A percentile compares a stretch with the other conserved stretches of the same genome.
Evolutionary conservation across 495 filamentous ascomycete species (phyloP).

Genomic region (Tuber melanosporum): DNA sequence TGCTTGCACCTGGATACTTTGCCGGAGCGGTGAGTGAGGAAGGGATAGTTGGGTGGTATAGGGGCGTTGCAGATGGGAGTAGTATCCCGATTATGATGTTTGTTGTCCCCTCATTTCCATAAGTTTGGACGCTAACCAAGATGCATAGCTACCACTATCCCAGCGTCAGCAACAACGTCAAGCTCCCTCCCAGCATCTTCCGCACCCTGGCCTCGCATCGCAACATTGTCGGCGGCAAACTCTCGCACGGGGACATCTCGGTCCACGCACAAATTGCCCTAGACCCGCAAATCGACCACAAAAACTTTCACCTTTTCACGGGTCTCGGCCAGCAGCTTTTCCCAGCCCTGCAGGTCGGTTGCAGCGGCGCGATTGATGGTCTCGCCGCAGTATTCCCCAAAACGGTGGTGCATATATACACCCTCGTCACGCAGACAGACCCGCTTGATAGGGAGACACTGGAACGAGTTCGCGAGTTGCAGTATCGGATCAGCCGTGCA

Average conservation of each 20-base stretch:
- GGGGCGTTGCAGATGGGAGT: conserved; percentile 50
- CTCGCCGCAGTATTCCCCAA: conserved; percentile 58
- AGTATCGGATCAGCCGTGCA: conserved; percentile 53
- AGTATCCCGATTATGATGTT: conserved; percentile 53
- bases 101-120: conserved; percentile 15
- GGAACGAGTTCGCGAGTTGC: conserved; percentile 46
- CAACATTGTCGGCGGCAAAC: conserved; percentile 62
- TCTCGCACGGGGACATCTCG: conserved; percentile 60
- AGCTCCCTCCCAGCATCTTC: conserved; percentile 53
- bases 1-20: conserved; percentile 56
- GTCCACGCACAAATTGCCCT: conserved; percentile 55
- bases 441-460: conserved; percentile 41
- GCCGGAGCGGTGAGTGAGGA: conserved; percentile 48
- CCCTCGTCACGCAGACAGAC: conserved; percentile 44
- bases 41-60: conserved; percentile 52
- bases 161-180: conserved; percentile 57
- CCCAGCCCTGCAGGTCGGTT: conserved; percentile 54
- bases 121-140: not conserved
- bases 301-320: conserved; percentile 55
- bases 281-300: conserved; percentile 48
- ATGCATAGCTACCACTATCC: conserved; percentile 60
- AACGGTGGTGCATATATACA: conserved; percentile 52
- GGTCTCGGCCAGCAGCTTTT: conserved; percentile 62
- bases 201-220: conserved; percentile 50
- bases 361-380: conserved; percentile 59